phyloP scores from a whole-genome alignment of 2,329 filamentous ascomycete genomes.

The Dichotomopilus funicola region DNA sequence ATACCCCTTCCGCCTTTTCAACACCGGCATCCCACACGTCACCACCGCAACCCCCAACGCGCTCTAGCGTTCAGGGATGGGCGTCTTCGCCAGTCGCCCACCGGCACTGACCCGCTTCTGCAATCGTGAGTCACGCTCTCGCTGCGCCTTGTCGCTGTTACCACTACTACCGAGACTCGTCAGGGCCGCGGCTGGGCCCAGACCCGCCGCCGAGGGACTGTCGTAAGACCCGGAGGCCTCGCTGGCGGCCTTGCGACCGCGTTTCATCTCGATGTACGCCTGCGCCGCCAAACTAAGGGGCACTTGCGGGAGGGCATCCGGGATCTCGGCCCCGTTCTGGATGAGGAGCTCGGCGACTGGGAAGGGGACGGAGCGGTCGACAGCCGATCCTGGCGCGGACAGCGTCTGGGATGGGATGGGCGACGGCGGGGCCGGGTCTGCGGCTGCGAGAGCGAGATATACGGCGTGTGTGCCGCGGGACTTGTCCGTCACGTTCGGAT shows the following conservation, averaged over 20 bases:
- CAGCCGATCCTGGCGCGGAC: slow-evolving; percentile 33
- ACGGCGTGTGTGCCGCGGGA: slow-evolving; percentile 83
- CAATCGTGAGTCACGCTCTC: slow-evolving; percentile 61
- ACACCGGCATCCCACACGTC: slow-evolving; percentile 19
- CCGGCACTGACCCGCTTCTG: slow-evolving; percentile 77
- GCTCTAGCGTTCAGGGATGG: slow-evolving; percentile 54
- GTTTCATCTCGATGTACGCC: slow-evolving; percentile 77
- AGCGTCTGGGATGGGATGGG: slow-evolving; percentile 38
- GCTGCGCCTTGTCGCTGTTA: slow-evolving; percentile 36
- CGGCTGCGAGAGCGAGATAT: slow-evolving; percentile 85
- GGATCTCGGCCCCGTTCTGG: slow-evolving; percentile 90
- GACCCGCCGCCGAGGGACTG: neutral
- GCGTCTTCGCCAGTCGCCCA: slow-evolving; percentile 60
- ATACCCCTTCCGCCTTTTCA: slow-evolving; percentile 7
- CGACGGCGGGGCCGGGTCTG: slow-evolving; percentile 77
- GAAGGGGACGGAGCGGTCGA: slow-evolving; percentile 61
- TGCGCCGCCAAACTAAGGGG: slow-evolving; percentile 75
- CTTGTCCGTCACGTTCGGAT: slow-evolving; percentile 78
- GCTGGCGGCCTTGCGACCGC: slow-evolving; percentile 41
- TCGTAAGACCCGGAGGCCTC: slow-evolving; percentile 43
- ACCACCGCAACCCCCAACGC: slow-evolving; percentile 16
- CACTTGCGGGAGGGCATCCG: slow-evolving; percentile 67
- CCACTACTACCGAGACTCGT: neutral
- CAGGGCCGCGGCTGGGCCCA: neutral
- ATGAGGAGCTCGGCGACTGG: slow-evolving; percentile 84